Conservation (phyloP, 805 yeast genomes). For the Candida tallmaniae region DNA sequence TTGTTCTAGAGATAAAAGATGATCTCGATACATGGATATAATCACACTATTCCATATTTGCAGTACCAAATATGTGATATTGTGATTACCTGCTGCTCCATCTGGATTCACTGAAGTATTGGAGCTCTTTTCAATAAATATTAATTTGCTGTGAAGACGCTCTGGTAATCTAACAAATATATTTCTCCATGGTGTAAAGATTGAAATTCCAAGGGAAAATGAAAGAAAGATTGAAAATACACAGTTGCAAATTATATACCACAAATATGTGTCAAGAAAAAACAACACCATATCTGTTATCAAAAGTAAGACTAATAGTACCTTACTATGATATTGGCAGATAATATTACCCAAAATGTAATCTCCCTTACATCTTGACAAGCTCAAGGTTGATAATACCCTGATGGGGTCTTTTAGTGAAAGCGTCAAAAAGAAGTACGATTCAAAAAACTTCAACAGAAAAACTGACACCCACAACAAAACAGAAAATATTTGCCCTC, state of each 20-base stretch:
- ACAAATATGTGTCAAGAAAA: slow-evolving; percentile 36
- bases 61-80: slow-evolving; percentile 11
- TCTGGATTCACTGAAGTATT: slow-evolving; percentile 5
- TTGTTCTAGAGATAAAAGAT: slow-evolving; percentile 36
- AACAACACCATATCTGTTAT: slow-evolving; percentile 29
- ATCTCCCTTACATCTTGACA: slow-evolving; percentile 26
- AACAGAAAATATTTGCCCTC: slow-evolving; percentile 21
- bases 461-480: slow-evolving; percentile 29
- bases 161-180: slow-evolving; percentile 33
- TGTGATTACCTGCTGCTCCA: background rate
- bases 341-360: slow-evolving; percentile 17
- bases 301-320: slow-evolving; percentile 21
- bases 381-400: slow-evolving; percentile 22
- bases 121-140: slow-evolving; percentile 7
- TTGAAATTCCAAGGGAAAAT: slow-evolving; percentile 27
- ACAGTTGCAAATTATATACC: slow-evolving; percentile 36
- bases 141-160: slow-evolving; percentile 25
- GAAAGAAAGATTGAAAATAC: slow-evolving; percentile 29
- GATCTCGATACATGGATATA: slow-evolving; percentile 34
- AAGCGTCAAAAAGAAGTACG: slow-evolving; percentile 32
- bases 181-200: slow-evolving; percentile 37
- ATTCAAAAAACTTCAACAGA: slow-evolving; percentile 30
- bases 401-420: slow-evolving; percentile 32
- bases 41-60: slow-evolving; percentile 28
- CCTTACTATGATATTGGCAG: slow-evolving; percentile 25